Conservation (phyloP, 2,329 filamentous ascomycete species). For the Paraconiothyrium sp. region DNA sequence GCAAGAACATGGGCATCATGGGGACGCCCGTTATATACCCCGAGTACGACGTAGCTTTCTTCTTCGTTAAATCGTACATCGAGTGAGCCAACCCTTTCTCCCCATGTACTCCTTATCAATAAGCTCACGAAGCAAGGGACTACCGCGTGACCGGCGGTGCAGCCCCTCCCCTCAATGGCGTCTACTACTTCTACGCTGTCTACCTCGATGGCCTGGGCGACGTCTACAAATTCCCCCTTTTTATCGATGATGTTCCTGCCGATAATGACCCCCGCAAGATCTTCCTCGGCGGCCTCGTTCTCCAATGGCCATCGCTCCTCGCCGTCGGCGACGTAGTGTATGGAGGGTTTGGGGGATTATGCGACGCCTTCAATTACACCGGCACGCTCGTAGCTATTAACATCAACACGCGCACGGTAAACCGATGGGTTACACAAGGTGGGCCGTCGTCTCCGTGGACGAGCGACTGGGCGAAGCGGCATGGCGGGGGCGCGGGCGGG, state of each 20-base stretch:
- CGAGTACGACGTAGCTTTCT: slow-evolving; percentile 39
- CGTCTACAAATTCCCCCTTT: slow-evolving; percentile 57
- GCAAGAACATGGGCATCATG: slow-evolving; percentile 31
- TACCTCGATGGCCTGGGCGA: slow-evolving; percentile 53
- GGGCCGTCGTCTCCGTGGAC: slow-evolving; percentile 23
- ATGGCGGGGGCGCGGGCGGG: slow-evolving; percentile 30
- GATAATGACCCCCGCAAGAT: slow-evolving; percentile 60
- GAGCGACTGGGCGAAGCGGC: slow-evolving; percentile 28
- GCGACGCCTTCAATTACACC: slow-evolving; percentile 66
- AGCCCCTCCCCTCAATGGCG: slow-evolving; percentile 47
- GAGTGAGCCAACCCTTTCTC: slow-evolving; percentile 22
- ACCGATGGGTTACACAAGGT: slow-evolving; percentile 30
- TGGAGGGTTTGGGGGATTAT: slow-evolving; percentile 65
- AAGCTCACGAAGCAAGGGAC: slow-evolving; percentile 21
- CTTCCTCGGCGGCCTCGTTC: slow-evolving; percentile 63
- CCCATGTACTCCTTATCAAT: no score
- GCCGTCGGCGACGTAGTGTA: slow-evolving; percentile 60
- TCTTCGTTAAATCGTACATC: slow-evolving; percentile 40
- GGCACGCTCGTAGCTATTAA: slow-evolving; percentile 32
- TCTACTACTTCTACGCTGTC: slow-evolving; percentile 54
- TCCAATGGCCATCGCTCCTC: slow-evolving; percentile 62
- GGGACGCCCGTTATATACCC: slow-evolving; percentile 31
- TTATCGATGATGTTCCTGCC: slow-evolving; percentile 58
- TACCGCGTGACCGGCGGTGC: slow-evolving; percentile 37
- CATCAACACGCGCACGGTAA: slow-evolving; percentile 22